Conservation (phyloP, 257 asterid genomes). For the Solanum habrochaites region DNA sequence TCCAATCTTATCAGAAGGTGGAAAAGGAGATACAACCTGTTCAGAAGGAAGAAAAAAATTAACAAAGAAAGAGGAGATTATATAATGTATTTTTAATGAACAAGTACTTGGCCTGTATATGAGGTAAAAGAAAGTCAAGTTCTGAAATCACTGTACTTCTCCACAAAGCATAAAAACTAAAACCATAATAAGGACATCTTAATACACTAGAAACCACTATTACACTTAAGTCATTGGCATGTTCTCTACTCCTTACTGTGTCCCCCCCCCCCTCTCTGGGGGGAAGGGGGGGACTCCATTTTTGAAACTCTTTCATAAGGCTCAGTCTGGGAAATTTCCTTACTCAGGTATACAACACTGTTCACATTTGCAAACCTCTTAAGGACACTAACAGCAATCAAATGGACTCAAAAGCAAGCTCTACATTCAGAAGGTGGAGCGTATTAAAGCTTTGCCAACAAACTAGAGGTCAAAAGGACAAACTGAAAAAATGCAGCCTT, state of each 20-base stretch:
- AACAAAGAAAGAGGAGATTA: background rate
- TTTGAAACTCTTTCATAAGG: background rate
- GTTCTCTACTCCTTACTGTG: background rate
- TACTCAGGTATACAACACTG: background rate
- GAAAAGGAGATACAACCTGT: conserved; percentile 91
- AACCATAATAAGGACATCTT: background rate
- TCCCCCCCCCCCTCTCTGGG: background rate
- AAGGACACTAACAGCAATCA: background rate
- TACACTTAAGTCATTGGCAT: background rate
- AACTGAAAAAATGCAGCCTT: background rate
- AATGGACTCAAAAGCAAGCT: background rate
- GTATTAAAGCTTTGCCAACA: background rate
- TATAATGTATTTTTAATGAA: background rate
- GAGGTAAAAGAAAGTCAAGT: background rate
- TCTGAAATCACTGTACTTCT: background rate
- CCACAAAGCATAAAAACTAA: background rate
- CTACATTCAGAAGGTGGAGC: background rate
- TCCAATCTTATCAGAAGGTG: conserved; percentile 97
- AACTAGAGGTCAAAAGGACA: background rate
- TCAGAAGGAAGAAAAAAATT: conserved; percentile 1
- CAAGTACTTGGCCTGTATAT: background rate
- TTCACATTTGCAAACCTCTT: background rate
- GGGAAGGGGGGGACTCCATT: background rate
- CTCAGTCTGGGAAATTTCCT: background rate
- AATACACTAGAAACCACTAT: background rate